Conservation (phyloP, 1,284 basidiomycete genomes). For the Cutaneotrichosporon sp. region DNA sequence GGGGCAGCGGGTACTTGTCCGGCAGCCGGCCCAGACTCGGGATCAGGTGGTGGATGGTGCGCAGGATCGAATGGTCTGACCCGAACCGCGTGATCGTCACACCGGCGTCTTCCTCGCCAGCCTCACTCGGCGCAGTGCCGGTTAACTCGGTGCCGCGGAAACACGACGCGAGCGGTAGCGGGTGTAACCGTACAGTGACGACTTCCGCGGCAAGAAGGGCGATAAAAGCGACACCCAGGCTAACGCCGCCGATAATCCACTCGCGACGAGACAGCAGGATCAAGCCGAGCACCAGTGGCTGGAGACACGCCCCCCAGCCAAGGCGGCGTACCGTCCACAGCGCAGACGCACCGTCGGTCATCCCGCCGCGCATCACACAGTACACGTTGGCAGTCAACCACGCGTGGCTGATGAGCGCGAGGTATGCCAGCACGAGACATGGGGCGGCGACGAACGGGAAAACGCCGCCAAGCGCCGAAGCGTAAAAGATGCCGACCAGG, state of each 20-base stretch:
- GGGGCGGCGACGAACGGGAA: conserved; percentile 71
- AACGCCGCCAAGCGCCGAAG: conserved; percentile 61
- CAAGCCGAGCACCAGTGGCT: conserved; percentile 67
- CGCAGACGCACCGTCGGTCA: conserved; percentile 64
- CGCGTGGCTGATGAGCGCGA: conserved; percentile 66
- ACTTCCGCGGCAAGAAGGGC: conserved; percentile 28
- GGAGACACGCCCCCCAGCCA: conserved; percentile 51
- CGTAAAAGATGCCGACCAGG: conserved; percentile 64
- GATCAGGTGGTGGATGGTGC: conserved; percentile 10
- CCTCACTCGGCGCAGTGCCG: too few relatives aligned
- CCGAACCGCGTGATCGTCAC: not conserved
- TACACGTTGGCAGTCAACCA: conserved; percentile 70
- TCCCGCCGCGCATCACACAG: conserved; percentile 58
- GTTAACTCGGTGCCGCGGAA: not conserved
- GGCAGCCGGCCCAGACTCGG: conserved; percentile 8
- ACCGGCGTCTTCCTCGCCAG: not conserved
- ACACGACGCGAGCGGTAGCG: conserved; percentile 1
- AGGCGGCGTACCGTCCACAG: conserved; percentile 69
- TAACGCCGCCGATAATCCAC: conserved; percentile 65
- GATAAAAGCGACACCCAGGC: conserved; percentile 55
- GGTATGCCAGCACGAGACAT: conserved; percentile 59
- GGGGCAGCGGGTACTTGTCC: conserved; percentile 8
- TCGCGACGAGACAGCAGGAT: conserved; percentile 61
- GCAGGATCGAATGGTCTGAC: conserved; percentile 12
- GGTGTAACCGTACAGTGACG: conserved; percentile 17